Conservation (phyloP, 768 basidiomycete species). For the Piloderma croceum region DNA sequence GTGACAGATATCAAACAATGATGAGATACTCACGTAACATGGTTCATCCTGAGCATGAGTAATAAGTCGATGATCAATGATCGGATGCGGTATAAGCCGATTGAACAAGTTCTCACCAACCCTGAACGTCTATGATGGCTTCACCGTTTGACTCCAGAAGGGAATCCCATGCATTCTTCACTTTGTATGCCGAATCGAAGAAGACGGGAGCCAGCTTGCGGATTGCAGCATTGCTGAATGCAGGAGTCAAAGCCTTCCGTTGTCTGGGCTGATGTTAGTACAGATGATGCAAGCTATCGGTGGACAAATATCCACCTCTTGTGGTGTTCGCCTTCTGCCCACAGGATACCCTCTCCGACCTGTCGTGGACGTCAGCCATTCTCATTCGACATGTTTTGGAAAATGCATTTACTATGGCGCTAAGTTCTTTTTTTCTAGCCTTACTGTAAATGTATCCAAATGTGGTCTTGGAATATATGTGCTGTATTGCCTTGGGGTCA, state of each 20-base stretch:
- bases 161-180: constrained; percentile 25
- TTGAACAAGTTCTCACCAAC: constrained; percentile 27
- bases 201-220: constrained; percentile 20
- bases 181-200: constrained; percentile 27
- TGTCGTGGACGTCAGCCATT: too few relatives aligned
- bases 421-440: constrained; percentile 30
- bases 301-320: too few relatives aligned
- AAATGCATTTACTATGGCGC: constrained; percentile 29
- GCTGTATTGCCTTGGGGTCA: constrained; percentile 47
- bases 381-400: too few relatives aligned
- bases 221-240: too few relatives aligned
- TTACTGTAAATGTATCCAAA: constrained; percentile 40
- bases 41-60: constrained; percentile 25
- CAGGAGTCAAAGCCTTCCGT: too few relatives aligned
- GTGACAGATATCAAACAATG: too few relatives aligned
- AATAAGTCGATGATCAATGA: not conserved
- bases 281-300: too few relatives aligned
- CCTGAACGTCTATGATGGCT: too few relatives aligned
- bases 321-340: too few relatives aligned
- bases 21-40: constrained; percentile 27
- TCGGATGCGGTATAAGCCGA: too few relatives aligned
- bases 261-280: constrained; percentile 27
- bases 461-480: constrained; percentile 47
- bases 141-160: constrained; percentile 19
- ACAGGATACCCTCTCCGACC: too few relatives aligned